Base-by-base conservation (phyloP, 1,139 yeast species). In the Tardiomyces blankii region DNA sequence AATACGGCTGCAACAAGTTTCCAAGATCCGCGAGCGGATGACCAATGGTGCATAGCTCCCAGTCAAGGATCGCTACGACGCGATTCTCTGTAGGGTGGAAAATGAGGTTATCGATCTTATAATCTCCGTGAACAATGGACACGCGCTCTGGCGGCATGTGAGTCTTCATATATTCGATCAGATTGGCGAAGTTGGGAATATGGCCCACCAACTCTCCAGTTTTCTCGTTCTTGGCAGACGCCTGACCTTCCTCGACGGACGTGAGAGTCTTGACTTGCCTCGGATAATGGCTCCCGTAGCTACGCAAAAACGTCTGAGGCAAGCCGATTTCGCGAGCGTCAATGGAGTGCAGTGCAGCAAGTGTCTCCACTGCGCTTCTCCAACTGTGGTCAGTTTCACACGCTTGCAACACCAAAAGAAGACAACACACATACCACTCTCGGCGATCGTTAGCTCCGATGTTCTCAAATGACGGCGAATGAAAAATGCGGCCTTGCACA, bases 21-120 rank as follows among this genome's bases (percentile, higher is more conserved):
- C 82, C 77, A 44, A 80, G 63, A 54, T 80, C 86, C 46, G 80
- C 79, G 45, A 78, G 61, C 1, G 85, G 85, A 52, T 79, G 82
- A 0, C 86, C 86, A 51, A 77, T 68, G 0, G 85, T 80, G 54
- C 84, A 78, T 38, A 80, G 66, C 56, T 80, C 86, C 85, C 85
- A 80, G 58, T 80, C 85, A 44, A 80, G 65, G 1, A 80, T 76
- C 0, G 83, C 83, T 46, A 73, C 63, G 3, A 79, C 78, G 42
- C 63, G 60, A 18, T 74, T 72, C 42, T 72, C 69, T 1, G 69
- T 63, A 7, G 75, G 74, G 52, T 77, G 76, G 56, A 75, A 79
- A 9, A 80, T 65, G 33, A 80, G 57, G 55, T 80, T 80, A 58
- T 80, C 86, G 42, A 80, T 77, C 56, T 80, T 80, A 65, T 75